Conservation (phyloP, 108 stramenopile genomes). For the Cyclostephanos tholiformis region DNA sequence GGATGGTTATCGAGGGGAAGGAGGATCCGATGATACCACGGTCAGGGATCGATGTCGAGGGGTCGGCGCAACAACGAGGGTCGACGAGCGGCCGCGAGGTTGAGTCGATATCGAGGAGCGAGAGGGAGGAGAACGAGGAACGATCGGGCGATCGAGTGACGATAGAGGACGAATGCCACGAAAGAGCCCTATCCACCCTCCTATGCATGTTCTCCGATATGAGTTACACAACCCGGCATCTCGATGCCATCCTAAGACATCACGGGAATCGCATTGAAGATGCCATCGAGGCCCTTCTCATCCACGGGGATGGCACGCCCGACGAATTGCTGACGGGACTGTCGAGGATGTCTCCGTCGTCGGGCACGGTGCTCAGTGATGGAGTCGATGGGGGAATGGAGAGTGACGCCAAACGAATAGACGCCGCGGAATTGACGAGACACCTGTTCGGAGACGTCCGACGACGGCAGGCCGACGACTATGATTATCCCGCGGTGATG, state of each 20-base stretch:
- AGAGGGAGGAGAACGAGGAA: no score
- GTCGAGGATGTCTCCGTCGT: constrained; percentile 15
- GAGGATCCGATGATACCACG: no score
- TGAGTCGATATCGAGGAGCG: no score
- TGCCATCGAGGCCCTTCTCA: constrained; percentile 67
- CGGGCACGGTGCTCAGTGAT: background rate
- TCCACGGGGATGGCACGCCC: constrained; percentile 64
- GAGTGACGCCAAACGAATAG: background rate
- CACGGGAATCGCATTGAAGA: constrained; percentile 86
- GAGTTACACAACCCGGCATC: constrained; percentile 57
- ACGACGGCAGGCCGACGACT: constrained; percentile 14
- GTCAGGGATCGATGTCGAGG: no score
- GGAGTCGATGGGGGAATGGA: background rate
- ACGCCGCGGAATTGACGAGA: constrained; percentile 65
- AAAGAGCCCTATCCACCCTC: constrained; percentile 81
- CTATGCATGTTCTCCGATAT: constrained; percentile 77
- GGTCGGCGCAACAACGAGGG: no score
- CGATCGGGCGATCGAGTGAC: no score
- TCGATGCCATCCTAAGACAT: constrained; percentile 77
- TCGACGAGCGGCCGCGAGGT: no score
- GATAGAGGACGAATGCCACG: constrained; percentile 30
- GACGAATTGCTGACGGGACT: constrained; percentile 56
- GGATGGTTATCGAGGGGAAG: no score
- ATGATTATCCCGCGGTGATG: background rate
- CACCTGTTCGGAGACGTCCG: constrained; percentile 49